Evolutionary conservation across 2,329 filamentous ascomycete species (phyloP), one percentile per base, ranked within the genome.

Genomic region (Fusarium sp.): DNA sequence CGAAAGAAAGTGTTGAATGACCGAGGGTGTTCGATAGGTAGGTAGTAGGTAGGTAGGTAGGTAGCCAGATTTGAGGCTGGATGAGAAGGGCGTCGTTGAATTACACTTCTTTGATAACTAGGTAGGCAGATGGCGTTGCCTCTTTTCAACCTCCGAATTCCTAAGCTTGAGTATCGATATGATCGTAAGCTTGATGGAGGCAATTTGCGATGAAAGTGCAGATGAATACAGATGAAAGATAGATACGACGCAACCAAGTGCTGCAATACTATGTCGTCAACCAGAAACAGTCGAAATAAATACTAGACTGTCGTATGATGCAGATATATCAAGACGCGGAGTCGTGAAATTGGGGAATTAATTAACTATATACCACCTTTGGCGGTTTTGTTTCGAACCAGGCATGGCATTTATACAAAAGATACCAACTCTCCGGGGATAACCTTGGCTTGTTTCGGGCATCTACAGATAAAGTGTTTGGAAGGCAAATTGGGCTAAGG

Each of bases 141-240:
- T 63, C 31, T 42, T 67, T 66, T 67, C 58, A 63, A 63, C 49
- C 58, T 26, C 53, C 4, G 23, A 41, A 12, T 51, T n/a, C 9
- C 5, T 3, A 26, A 51, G 18, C 18, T 37, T 37, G 3, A 10
- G 12, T n/a, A n/a, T 37, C 18, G 18, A 37, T 37, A 37, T 37
- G 34, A 11, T 37, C 9, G 34, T 7, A 37, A 7, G 9, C 5
- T 4, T 11, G 19, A 26, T 25, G 13, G 16, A 26, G 9, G 6
- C 19, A 7, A 26, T 2, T 4, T 14, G 46, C 7, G 45, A 49
- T 12, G 9, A 21, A 34, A 16, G 28, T 16, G 16, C 7, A 13
- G 13, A 18, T 25, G 18, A 14, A 1, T 46, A 28, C 10, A 7
- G 18, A 25, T 7, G 11, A 13, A 25, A 18, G 5, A 50, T 21